Percentiles rank a stretch among this genome's conserved stretches.
phyloP scores from a whole-genome alignment of 2,329 filamentous ascomycete species.

The Colletotrichum trifolii region DNA sequence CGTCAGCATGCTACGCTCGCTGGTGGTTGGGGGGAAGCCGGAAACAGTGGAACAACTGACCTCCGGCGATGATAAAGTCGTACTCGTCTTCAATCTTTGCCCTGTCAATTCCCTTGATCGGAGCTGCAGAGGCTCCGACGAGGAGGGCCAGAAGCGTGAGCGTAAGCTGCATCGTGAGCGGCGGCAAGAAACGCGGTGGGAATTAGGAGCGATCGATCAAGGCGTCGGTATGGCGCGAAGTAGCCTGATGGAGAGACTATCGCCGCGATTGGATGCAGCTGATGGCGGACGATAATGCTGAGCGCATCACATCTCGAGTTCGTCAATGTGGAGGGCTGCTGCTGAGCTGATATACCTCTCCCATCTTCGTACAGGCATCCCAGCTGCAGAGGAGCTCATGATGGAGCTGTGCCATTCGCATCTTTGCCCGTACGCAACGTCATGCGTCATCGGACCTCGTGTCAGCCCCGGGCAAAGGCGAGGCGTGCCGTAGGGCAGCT shows the following conservation, averaged over 20 bases:
- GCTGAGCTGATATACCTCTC: background rate
- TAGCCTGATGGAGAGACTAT: background rate
- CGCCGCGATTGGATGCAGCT: background rate
- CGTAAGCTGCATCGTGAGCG: constrained; percentile 18
- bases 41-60: constrained; percentile 4
- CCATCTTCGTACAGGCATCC: background rate
- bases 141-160: constrained; percentile 24
- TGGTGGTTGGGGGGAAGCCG: background rate
- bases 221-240: background rate
- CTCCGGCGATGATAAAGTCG: constrained; percentile 39
- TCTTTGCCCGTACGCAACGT: constrained; percentile 2
- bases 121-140: constrained; percentile 18
- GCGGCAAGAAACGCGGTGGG: too few relatives aligned
- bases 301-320: background rate
- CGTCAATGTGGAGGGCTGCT: too few relatives aligned
- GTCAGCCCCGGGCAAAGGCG: constrained; percentile 32
- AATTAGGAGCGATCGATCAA: background rate
- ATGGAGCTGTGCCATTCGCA: background rate
- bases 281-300: background rate
- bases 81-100: constrained; percentile 36
- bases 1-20: background rate
- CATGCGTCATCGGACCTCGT: constrained; percentile 31
- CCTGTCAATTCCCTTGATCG: constrained; percentile 35
- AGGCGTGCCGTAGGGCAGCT: constrained; percentile 25
- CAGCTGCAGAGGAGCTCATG: background rate